These are phyloP conservation scores for Aureobasidium sp. DNA, from an alignment of 2,329 filamentous ascomycete genomes.

Conservation along the genomic window DNA sequence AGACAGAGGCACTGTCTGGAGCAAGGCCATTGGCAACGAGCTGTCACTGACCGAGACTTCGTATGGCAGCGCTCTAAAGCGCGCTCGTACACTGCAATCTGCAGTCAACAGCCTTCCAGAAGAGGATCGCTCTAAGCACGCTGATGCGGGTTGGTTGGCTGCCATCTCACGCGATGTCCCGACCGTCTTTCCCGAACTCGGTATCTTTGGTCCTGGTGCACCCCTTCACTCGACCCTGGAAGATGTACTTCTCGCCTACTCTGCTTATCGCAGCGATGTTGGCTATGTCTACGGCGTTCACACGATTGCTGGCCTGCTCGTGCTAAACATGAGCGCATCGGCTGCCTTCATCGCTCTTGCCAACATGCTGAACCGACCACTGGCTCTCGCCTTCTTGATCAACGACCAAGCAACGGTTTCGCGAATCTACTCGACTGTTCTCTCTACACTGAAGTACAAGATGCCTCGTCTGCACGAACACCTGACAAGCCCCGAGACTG, in stretches of 20 bases:
- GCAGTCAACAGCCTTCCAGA: slow-evolving; percentile 42
- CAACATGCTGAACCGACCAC: slow-evolving; percentile 68
- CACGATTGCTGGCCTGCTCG: slow-evolving; percentile 63
- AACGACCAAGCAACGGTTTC: slow-evolving; percentile 61
- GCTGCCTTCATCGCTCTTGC: slow-evolving; percentile 65
- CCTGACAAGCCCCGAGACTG: slow-evolving; percentile 41
- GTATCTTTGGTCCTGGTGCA: slow-evolving; percentile 61
- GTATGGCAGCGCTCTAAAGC: slow-evolving; percentile 62
- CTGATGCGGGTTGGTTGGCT: slow-evolving; percentile 55
- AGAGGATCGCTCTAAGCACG: slow-evolving; percentile 42
- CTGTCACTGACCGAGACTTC: slow-evolving; percentile 60
- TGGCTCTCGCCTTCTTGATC: slow-evolving; percentile 69
- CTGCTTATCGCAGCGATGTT: slow-evolving; percentile 76
- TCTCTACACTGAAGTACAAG: slow-evolving; percentile 60
- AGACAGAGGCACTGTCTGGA: slow-evolving; percentile 63
- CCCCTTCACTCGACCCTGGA: slow-evolving; percentile 62
- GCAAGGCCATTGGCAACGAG: slow-evolving; percentile 65
- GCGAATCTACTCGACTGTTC: slow-evolving; percentile 61
- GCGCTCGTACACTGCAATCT: slow-evolving; percentile 57
- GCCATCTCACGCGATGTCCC: slow-evolving; percentile 59
- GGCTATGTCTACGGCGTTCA: slow-evolving; percentile 70
- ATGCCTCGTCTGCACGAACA: slow-evolving; percentile 58
- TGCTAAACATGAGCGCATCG: slow-evolving; percentile 62
- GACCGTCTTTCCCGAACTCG: slow-evolving; percentile 62
- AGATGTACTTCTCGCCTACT: slow-evolving; percentile 70